These are phyloP conservation scores for Pezicula radicicola DNA, from an alignment of 2,329 filamentous ascomycete species.

Conservation along the genomic window DNA sequence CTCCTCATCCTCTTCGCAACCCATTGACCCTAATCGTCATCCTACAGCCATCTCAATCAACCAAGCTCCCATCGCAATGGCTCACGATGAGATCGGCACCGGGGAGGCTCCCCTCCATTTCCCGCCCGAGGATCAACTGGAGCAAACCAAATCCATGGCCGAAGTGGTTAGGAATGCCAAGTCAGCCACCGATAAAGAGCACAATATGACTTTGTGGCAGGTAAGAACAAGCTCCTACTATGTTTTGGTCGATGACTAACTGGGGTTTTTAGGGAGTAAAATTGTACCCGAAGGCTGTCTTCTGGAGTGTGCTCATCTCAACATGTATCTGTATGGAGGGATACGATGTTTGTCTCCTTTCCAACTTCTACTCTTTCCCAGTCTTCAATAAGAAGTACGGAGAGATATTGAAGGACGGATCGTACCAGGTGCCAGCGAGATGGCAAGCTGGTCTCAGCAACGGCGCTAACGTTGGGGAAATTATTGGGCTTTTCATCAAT, in stretches of 20 bases:
- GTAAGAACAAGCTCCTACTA: no score
- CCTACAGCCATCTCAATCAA: no score
- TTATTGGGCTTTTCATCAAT: constrained; percentile 47
- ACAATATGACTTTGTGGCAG: constrained; percentile 62
- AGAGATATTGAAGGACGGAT: constrained; percentile 22
- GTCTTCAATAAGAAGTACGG: constrained; percentile 35
- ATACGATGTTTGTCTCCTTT: constrained; percentile 60
- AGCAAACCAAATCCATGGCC: constrained; percentile 20
- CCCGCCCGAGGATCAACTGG: constrained; percentile 18
- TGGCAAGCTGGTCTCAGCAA: constrained; percentile 34
- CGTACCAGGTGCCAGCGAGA: constrained; percentile 28
- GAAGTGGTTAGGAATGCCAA: constrained; percentile 38
- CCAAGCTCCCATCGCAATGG: no score
- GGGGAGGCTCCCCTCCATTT: constrained; percentile 12
- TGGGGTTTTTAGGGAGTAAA: constrained; percentile 60
- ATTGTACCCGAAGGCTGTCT: constrained; percentile 83
- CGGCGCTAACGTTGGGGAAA: constrained; percentile 32
- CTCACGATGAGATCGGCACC: no score
- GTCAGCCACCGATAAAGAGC: constrained; percentile 57
- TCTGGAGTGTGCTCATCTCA: constrained; percentile 82
- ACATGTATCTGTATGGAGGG: constrained; percentile 91
- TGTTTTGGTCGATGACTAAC: no score
- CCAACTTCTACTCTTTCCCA: constrained; percentile 26
- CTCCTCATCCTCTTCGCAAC: no score
- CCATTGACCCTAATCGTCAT: no score